These are phyloP conservation scores for Colletotrichum sp. DNA, from an alignment of 2,329 filamentous ascomycete species.

Conservation along the genomic window DNA sequence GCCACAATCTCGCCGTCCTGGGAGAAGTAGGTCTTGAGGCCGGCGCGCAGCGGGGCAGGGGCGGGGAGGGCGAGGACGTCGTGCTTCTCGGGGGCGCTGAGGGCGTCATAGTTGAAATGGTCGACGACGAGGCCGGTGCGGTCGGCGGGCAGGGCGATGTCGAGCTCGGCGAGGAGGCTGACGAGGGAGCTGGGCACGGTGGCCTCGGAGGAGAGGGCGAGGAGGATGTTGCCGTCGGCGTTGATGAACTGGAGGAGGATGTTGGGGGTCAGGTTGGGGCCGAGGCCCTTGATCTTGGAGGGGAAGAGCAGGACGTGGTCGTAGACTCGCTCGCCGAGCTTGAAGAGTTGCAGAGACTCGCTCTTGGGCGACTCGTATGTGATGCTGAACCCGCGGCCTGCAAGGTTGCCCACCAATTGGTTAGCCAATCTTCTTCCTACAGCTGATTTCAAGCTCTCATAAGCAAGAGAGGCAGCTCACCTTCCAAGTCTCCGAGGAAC, in stretches of 20 bases:
- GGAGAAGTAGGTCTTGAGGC: constrained; percentile 79
- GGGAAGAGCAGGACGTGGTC: constrained; percentile 92
- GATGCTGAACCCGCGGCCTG: constrained; percentile 83
- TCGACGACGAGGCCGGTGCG: constrained; percentile 87
- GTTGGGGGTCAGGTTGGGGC: constrained; percentile 85
- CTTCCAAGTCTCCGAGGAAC: constrained; percentile 75
- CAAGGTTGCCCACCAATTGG: constrained; percentile 14
- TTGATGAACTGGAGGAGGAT: constrained; percentile 91
- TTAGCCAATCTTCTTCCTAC: constrained; percentile 24
- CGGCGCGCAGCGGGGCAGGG: constrained; percentile 68
- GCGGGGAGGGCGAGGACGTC: constrained; percentile 83
- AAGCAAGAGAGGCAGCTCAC: constrained; percentile 46
- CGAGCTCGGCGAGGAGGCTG: constrained; percentile 84
- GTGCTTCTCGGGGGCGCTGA: constrained; percentile 80
- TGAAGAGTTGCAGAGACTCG: constrained; percentile 78
- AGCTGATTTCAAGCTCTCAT: background rate
- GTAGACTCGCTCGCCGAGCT: constrained; percentile 84
- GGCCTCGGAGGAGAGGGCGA: constrained; percentile 77
- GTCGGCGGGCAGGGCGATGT: constrained; percentile 85
- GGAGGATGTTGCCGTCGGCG: constrained; percentile 86
- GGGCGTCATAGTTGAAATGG: constrained; percentile 90
- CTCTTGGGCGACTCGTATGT: constrained; percentile 85
- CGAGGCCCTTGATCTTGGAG: constrained; percentile 89
- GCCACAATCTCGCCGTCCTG: constrained; percentile 70
- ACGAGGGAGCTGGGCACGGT: constrained; percentile 75